phyloP scores from a whole-genome alignment of 2,329 filamentous ascomycete species.

The Beauveria sp. region DNA sequence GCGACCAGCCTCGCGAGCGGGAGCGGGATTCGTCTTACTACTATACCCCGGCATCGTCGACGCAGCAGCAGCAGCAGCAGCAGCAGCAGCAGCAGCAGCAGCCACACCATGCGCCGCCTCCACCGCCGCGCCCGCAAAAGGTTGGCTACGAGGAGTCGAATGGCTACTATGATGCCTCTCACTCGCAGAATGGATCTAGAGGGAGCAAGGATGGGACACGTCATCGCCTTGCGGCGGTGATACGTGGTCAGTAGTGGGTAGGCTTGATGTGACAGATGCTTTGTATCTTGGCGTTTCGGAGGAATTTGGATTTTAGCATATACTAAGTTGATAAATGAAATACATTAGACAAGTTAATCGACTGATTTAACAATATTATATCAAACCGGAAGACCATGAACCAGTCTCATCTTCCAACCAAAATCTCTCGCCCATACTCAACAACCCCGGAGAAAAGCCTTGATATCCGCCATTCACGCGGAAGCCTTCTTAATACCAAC shows the following conservation, averaged over 20 bases:
- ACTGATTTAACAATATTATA: too few species aligned
- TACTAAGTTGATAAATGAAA: not conserved
- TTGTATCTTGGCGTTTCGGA: not conserved
- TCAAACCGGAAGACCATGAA: too few species aligned
- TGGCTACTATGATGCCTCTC: conserved; percentile 23
- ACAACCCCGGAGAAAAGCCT: not conserved
- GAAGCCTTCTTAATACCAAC: conserved; percentile 1
- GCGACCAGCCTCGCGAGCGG: conserved; percentile 19
- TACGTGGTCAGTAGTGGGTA: conserved; percentile 1
- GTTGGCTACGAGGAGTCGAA: conserved; percentile 28
- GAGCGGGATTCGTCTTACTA: conserved; percentile 21
- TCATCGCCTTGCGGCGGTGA: conserved; percentile 8
- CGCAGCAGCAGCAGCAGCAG: conserved; percentile 3
- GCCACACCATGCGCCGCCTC: conserved; percentile 23
- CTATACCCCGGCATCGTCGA: conserved; percentile 16
- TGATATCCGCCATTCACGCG: not conserved
- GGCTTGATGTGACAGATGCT: not conserved
- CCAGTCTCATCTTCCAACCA: too few species aligned
- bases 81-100: conserved; percentile 2
- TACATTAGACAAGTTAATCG: too few species aligned
- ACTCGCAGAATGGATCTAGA: conserved; percentile 14
- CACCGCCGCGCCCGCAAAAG: conserved; percentile 31
- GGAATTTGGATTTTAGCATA: not conserved
- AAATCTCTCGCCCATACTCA: too few species aligned
- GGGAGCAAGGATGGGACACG: conserved; percentile 6